Evolutionary conservation across 1,284 basidiomycete species (phyloP), one percentile per base, ranked within the genome.

Genomic region (Malassezia furfur): DNA sequence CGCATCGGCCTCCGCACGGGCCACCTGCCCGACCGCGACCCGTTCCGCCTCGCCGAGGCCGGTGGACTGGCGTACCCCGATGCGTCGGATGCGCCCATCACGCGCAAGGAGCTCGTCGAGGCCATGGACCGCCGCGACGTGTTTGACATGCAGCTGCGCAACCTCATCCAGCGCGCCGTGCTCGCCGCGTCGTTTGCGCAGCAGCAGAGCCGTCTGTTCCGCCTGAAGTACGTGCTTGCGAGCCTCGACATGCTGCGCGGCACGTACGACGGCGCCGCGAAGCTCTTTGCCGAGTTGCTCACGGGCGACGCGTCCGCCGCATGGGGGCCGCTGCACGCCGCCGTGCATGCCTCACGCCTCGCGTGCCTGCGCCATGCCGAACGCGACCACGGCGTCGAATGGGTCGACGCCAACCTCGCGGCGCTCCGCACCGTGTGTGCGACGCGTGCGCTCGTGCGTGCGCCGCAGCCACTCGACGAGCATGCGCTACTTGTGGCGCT

Each of bases 1-100:
- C 79, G 83, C 48, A 80, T 96, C 38, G 91, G 91, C 14, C 80
- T 89, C 17, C 77, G 77, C 56, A 76, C 80, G 8, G 84, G 83
- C 0, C 84, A 87, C 72, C 78, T 96, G 36, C 88, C 91, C 1
- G 63, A 74, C 1, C 76, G 77, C 1, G 81, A 84, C 15, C 89
- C 89, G 0, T 94, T 72, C 35, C 41, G 50, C 2, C 36, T 55
- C 5, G 43, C 57, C 10, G 9, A 51, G 53, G n/a, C 17, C 5
- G 32, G 22, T 5, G 6, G 28, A 3, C 1, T 31, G 25, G 4
- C 60, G 56, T 1, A 44, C 40, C 5, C 52, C 54, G 10, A 54
- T 52, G 10, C 63, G 52, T 2, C 52, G 38, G 19, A 50, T 53
- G 11, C 36, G 9, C 15, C 21, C 5, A 54, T 62, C 40, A 53